Evolutionary conservation across 768 basidiomycete genomes (phyloP), one percentile per base, ranked within the genome.

Genomic region (Lactarius sanguifluus): DNA sequence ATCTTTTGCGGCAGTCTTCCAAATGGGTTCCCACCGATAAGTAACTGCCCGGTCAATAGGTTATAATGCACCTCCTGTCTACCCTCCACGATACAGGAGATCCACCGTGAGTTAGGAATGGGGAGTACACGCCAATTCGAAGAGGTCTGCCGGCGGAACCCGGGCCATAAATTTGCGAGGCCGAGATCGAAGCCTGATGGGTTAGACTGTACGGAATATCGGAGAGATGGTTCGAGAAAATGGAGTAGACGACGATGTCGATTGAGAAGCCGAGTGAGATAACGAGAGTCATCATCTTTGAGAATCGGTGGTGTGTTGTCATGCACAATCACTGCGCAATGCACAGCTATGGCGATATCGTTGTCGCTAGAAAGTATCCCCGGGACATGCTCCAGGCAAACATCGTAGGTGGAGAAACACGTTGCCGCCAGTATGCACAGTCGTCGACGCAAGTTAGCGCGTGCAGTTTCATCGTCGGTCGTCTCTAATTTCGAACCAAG

Each of bases 291-390:
- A 23, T 56, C 45, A 10, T 60, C 59, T 25, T 15, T 9, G 3
- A 61, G 15, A 30, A 32, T 25, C 18, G 50, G n/a, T 10, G 59
- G 59, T 2, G 64, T 61, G 34, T 61, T 47, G 20, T 62, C 55
- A 45, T 62, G 38, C 9, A 57, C 59, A 12, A 62, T 65, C 32
- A 62, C 64, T 23, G 67, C 67, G 40, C 64, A 57, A 25, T 59
- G 67, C 18, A 66, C 41, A n/a, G 65, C 60, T 20, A 61, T 61
- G 5, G 60, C 55, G 13, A 61, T 45, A 8, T 61, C 65, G 6
- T 30, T 32, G 12, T 57, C 65, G 15, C 36, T 50, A 40, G 34
- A 7, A 12, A 66, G 36, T 20, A 10, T 25, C 20, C 43, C 18
- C 2, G 34, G 41, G 5, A 61, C 3, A n/a, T 62, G 54, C 8